Base-by-base conservation (phyloP, 2,329 filamentous ascomycete species). In the Neofusicoccum laricinum region DNA sequence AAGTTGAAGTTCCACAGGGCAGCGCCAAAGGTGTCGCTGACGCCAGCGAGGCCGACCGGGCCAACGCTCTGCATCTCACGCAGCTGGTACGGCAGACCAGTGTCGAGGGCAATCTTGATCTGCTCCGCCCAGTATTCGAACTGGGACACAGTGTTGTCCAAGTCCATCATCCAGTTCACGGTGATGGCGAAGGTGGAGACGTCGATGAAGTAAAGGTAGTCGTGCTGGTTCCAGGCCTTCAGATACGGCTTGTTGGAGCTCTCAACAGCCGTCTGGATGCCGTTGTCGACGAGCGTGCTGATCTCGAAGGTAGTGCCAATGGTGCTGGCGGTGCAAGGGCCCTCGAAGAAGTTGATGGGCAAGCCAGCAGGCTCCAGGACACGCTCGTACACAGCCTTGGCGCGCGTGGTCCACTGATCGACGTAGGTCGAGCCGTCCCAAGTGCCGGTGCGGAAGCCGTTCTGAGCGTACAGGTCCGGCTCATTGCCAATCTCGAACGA, bases 1-100 rank as follows among this genome's bases (percentile, higher is more conserved):
- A 84, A 84, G 72, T 84, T 84, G 58, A 84, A 75, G 10, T 79
- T 80, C 81, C 82, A 84, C 15, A 84, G 74, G 15, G 81, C 75
- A n/a, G 81, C 78, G 41, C 79, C 81, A 65, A 84, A 82, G 0
- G 78, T 78, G 69, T 84, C 78, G 65, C 78, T 82, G 64, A 84
- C 77, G 58, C 77, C 78, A 32, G 72, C 69, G 67, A 81, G 70
- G 17, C 82, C 82, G 48, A 81, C 78, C 8, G 82, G 82, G 0
- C 82, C 82, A 21, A 83, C 79, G 41, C 80, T 78, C 62, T 79
- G 79, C 81, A 84, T 83, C 70, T 84, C 82, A 10, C 82, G 79
- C 25, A 84, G 72, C n/a, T 78, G 77, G 67, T 82, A 84, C 14
- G 80, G 79, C 50, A 79, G 75, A 1, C 75, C 74, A 0, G 81